phyloP scores from a whole-genome alignment of 1,284 basidiomycete genomes.

The Paramarasmius palmivorus region DNA sequence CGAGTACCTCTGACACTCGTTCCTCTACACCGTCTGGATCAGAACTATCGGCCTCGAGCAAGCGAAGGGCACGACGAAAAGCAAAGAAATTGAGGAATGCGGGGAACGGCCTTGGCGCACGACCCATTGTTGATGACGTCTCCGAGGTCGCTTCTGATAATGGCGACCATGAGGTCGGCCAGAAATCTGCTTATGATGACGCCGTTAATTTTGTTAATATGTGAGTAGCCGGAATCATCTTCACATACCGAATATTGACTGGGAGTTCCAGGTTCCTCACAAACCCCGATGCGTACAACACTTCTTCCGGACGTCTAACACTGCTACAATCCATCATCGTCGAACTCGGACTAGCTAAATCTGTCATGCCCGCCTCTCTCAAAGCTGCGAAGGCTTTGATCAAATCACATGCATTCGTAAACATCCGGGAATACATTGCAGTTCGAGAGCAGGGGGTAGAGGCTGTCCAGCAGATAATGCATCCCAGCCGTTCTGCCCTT shows the following conservation, averaged over 20 bases:
- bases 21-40: not conserved
- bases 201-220: constrained; percentile 54
- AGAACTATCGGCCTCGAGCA: not conserved
- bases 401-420: constrained; percentile 65
- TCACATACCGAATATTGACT: constrained; percentile 3
- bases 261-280: constrained; percentile 47
- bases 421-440: constrained; percentile 72
- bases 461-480: constrained; percentile 61
- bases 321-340: constrained; percentile 56
- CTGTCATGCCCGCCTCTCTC: constrained; percentile 55
- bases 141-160: constrained; percentile 45
- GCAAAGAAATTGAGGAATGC: constrained; percentile 7
- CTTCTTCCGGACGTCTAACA: constrained; percentile 44
- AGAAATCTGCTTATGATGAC: constrained; percentile 45
- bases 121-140: constrained; percentile 53
- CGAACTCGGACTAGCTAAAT: constrained; percentile 52
- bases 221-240: constrained; percentile 32
- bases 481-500: constrained; percentile 58
- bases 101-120: constrained; percentile 28
- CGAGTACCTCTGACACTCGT: not conserved
- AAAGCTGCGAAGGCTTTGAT: constrained; percentile 61
- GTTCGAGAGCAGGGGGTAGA: constrained; percentile 60
- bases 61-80: constrained; percentile 6
- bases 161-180: constrained; percentile 23
- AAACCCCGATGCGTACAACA: constrained; percentile 46